phyloP scores from a whole-genome alignment of 306 rosid species.

The Vicia faba region DNA sequence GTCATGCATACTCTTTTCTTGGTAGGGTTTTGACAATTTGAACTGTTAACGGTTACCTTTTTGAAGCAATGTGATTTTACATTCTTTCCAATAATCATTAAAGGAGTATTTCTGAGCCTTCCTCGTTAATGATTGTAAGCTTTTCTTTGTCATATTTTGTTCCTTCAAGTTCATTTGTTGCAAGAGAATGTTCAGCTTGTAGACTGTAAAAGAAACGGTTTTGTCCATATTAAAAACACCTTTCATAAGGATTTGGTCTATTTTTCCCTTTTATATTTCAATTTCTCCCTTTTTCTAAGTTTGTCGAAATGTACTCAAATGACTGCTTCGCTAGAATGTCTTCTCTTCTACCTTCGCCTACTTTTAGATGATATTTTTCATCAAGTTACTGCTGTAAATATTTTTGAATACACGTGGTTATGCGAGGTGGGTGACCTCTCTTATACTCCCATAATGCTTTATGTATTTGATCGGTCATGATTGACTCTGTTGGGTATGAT shows the following conservation, averaged over 20 bases:
- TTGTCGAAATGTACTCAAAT: neutral
- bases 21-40: neutral
- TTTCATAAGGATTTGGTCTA: neutral
- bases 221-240: neutral
- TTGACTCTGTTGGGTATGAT: neutral
- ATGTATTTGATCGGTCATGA: neutral
- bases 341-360: neutral
- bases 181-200: conserved; percentile 5
- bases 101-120: neutral
- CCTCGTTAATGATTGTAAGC: neutral
- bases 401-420: neutral
- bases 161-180: conserved; percentile 6
- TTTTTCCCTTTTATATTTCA: neutral
- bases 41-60: neutral
- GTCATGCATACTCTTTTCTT: neutral
- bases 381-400: neutral
- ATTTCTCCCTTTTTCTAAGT: neutral
- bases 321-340: neutral
- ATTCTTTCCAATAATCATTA: neutral
- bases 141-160: conserved; percentile 1
- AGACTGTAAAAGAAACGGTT: neutral
- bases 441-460: neutral
- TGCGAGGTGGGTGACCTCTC: neutral
- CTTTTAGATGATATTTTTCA: neutral
- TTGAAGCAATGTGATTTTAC: neutral